These are phyloP conservation scores for Antrodiella citrinella DNA, from an alignment of 768 basidiomycete species.

Conservation along the genomic window DNA sequence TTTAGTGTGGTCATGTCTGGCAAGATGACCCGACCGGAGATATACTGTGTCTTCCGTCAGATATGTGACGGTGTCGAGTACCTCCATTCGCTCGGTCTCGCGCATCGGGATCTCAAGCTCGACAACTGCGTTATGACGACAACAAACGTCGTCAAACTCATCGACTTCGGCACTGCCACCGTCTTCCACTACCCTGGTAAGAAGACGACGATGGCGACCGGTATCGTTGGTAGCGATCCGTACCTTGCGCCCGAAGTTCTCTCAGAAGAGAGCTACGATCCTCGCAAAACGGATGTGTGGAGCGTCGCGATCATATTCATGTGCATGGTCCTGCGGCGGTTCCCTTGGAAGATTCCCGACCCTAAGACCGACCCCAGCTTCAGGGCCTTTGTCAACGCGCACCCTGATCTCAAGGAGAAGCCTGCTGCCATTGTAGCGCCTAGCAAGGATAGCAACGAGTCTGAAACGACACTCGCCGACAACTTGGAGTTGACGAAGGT, in stretches of 20 bases:
- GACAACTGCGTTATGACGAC: constrained; percentile 99
- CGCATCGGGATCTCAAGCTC: constrained; percentile 97
- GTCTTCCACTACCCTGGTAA: constrained; percentile 99
- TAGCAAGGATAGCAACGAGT: neutral
- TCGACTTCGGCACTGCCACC: constrained; percentile 99
- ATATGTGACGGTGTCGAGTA: constrained; percentile 98
- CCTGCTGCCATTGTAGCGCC: constrained; percentile 2
- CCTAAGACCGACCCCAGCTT: constrained; percentile 88
- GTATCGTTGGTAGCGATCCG: constrained; percentile 94
- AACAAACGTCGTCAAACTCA: constrained; percentile 92
- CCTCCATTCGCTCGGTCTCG: constrained; percentile 93
- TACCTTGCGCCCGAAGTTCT: constrained; percentile 98
- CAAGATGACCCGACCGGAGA: constrained; percentile 96
- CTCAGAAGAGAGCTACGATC: constrained; percentile 74
- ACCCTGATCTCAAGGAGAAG: constrained; percentile 69
- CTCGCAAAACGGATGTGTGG: constrained; percentile 98
- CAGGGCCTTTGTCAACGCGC: constrained; percentile 84
- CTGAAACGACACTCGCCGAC: neutral
- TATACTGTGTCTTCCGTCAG: constrained; percentile 98
- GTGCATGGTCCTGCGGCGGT: constrained; percentile 95
- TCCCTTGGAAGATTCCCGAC: constrained; percentile 99
- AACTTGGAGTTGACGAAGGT: neutral
- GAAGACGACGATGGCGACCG: constrained; percentile 65
- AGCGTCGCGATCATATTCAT: constrained; percentile 97
- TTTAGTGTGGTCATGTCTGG: constrained; percentile 99